Conservation (phyloP, 768 basidiomycete species). For the Xerocomus spinulosus region DNA sequence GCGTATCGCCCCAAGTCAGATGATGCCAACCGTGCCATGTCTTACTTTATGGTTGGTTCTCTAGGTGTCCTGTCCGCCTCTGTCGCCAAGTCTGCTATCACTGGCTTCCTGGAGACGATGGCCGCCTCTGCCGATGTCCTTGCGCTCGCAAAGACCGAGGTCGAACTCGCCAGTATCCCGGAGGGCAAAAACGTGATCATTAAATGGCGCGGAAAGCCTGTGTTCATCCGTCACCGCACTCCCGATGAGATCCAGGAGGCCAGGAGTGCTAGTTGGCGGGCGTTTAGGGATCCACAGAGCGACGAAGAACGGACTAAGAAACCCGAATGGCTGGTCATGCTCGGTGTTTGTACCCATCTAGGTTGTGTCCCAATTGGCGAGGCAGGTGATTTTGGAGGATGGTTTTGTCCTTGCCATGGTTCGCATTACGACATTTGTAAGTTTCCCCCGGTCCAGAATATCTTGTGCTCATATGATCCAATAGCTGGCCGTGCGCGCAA, state of each 20-base stretch:
- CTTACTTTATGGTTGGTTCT: constrained; percentile 88
- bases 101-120: constrained; percentile 95
- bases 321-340: constrained; percentile 94
- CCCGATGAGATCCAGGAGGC: constrained; percentile 90
- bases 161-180: constrained; percentile 84
- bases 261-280: constrained; percentile 76
- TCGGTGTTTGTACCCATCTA: constrained; percentile 94
- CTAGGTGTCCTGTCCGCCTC: constrained; percentile 93
- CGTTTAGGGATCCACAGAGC: constrained; percentile 84
- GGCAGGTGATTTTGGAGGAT: constrained; percentile 95
- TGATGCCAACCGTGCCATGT: constrained; percentile 66
- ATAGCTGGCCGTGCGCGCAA: constrained; percentile 91
- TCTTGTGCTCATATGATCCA: constrained; percentile 12
- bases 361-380: constrained; percentile 99
- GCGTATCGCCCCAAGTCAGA: constrained; percentile 70
- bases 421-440: constrained; percentile 96
- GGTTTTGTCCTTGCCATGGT: constrained; percentile 99
- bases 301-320: constrained; percentile 88
- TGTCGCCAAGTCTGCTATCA: constrained; percentile 87
- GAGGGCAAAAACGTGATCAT: constrained; percentile 97
- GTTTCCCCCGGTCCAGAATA: constrained; percentile 24
- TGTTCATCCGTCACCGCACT: constrained; percentile 98
- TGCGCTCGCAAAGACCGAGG: constrained; percentile 96
- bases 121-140: constrained; percentile 96
- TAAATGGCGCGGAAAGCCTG: constrained; percentile 99